Conservation (phyloP, 2,329 filamentous ascomycete genomes). For the Hymenoscyphus repandus region DNA sequence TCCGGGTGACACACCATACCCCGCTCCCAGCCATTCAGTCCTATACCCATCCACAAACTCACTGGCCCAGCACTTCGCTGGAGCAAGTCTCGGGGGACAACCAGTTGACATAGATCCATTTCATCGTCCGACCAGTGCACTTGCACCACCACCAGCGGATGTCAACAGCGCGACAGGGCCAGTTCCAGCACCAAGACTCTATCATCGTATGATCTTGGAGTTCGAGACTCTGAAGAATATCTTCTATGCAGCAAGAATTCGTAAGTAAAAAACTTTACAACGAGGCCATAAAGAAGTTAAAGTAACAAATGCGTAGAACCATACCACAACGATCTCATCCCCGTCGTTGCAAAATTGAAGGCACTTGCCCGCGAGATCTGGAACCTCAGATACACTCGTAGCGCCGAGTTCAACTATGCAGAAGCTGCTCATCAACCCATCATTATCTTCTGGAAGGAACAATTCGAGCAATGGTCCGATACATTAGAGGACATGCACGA, state of each 20-base stretch:
- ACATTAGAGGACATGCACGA: conserved; percentile 8
- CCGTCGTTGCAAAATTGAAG: conserved; percentile 6
- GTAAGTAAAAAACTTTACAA: not conserved
- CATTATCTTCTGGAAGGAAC: conserved; percentile 10
- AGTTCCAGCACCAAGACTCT: not conserved
- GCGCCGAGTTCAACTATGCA: conserved; percentile 1
- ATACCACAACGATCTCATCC: conserved; percentile 4
- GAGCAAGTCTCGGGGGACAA: not conserved
- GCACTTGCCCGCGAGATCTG: conserved; percentile 8
- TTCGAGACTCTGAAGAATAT: conserved; percentile 7
- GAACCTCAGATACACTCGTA: conserved; percentile 5
- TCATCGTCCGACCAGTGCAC: not conserved
- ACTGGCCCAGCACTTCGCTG: conserved; percentile 1
- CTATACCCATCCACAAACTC: not conserved
- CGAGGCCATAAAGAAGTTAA: too few relatives aligned
- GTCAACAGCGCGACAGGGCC: not conserved
- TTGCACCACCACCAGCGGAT: conserved; percentile 2
- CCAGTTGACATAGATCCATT: not conserved
- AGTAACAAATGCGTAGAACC: conserved; percentile 2
- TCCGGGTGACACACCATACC: conserved; percentile 2
- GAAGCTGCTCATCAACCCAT: conserved; percentile 6
- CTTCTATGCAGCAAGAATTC: conserved; percentile 7
- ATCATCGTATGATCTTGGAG: conserved; percentile 8
- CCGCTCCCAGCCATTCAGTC: not conserved
- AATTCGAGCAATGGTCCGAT: conserved; percentile 7